Base-by-base conservation (phyloP, 2,329 filamentous ascomycete species). In the Colletotrichum paranaense region DNA sequence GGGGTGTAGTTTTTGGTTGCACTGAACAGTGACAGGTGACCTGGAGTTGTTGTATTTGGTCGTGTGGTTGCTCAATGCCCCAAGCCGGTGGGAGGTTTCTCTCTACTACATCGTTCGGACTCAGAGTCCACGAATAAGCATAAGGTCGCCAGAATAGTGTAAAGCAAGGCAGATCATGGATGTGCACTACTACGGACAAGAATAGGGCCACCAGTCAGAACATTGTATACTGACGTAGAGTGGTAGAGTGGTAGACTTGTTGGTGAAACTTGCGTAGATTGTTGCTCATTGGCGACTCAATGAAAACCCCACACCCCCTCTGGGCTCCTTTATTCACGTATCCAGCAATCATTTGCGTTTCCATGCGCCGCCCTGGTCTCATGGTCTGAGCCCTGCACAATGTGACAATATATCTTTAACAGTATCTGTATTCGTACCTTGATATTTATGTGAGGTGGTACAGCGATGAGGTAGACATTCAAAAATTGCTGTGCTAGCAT, bases 271-370 rank as follows among this genome's bases (percentile, higher is more conserved):
- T 42, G 52, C 3, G 49, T 26, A 63, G 55, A 22, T 57, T 72
- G 52, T 60, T 60, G 58, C 28, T 28, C 14, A 32, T 38, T 38
- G 9, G 42, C 57, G 30, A 68, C 38, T 14, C 24, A 62, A 32
- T 49, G 53, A 42, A 28, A 42, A 8, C 38, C 7, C 53, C 19
- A 42, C 19, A 53, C 28, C 19, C 65, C 55, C 59, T 28, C 52
- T 63, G 28, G 8, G 14, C 19, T 49, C 6, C 14, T 52, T 52
- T 52, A 28, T 49, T 58, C 52, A 60, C 32, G 32, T 46, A 42
- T 32, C 58, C 32, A 53, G 59, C 42, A 72, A 5, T 69, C 58
- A 64, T 64, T 24, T 60, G n/a, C 57, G 30, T 53, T 35, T 72
- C 58, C 24, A 69, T 69, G 65, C 69, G 65, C 16, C 57, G 49